Base-by-base conservation (phyloP, 495 filamentous ascomycete genomes). In the Penicillium diatomitis region DNA sequence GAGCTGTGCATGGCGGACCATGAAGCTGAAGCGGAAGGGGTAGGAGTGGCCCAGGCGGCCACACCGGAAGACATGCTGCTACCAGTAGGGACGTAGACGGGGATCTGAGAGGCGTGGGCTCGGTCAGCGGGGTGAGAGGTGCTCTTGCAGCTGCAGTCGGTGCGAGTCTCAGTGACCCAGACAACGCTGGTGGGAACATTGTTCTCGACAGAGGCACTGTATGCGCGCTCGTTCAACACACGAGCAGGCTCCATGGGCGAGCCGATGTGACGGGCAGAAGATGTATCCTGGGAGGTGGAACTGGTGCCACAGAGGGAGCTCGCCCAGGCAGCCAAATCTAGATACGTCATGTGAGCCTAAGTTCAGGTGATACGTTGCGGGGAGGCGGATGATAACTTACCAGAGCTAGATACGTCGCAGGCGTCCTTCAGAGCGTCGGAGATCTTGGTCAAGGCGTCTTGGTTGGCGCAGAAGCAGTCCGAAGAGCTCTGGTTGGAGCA, bases 111-210 rank as follows among this genome's bases (percentile, higher is more conserved):
- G 32, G 61, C 9, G 32, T 58, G 57, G 51, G 40, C 37, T 0
- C 40, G 44, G 32, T 36, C 9, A 33, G 8, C 11, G 4, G 44
- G 9, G 2, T 11, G 32, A 2, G 56, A 38, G 2, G 58, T 57
- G 41, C 32, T 45, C 46, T 52, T 55, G 58, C 56, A 62, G 43
- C 34, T 48, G 46, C 52, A 62, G 10, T 64, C 53, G 29, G 53
- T 62, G 40, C 38, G 38, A 2, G 59, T 64, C 50, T 56, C 55
- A 27, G 57, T 64, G 8, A 62, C 58, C 12, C 56, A 60, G 40
- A 61, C 45, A 20, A 61, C 57, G 8, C 39, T 51, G 3, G 52
- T 47, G 5, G 42, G 32, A 8, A 48, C 28, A 3, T 5, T 30
- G 27, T 33, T 32, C 8, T 44, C 41, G 1, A 7, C 33, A 4